These are phyloP conservation scores for Gnaphalium uliginosum DNA, from an alignment of 129 eudicot genomes.

Conservation along the genomic window DNA sequence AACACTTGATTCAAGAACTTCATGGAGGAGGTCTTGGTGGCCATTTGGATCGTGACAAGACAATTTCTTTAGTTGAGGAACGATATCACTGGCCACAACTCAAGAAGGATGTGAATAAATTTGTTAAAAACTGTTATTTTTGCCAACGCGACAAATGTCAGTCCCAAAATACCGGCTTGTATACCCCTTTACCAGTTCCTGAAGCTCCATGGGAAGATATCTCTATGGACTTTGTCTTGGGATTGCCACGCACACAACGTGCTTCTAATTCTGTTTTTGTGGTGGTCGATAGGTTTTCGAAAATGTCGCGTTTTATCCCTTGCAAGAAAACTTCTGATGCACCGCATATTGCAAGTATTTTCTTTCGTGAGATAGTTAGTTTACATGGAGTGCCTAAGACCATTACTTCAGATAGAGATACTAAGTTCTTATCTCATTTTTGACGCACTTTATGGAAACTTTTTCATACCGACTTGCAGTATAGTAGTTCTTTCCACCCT, in stretches of 20 bases:
- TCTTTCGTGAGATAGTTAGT: background rate
- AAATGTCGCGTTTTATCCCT: background rate
- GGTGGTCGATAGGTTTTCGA: background rate
- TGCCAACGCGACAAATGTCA: too few relatives aligned
- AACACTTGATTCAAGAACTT: background rate
- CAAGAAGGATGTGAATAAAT: background rate
- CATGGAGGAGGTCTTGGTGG: constrained; percentile 2
- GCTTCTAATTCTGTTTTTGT: background rate
- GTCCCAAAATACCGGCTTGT: background rate
- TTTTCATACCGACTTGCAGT: background rate
- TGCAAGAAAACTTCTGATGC: background rate
- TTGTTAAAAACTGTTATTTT: background rate
- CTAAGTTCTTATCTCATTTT: background rate
- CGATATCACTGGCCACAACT: constrained; percentile 5
- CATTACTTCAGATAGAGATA: too few relatives aligned
- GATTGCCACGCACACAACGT: too few relatives aligned
- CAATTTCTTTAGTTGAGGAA: background rate
- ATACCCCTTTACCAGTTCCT: background rate
- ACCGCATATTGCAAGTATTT: background rate
- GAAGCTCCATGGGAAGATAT: background rate
- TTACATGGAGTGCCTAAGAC: background rate
- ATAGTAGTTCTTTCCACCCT: too few relatives aligned
- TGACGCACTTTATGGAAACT: background rate
- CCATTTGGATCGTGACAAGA: background rate
- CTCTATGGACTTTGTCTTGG: background rate